Base-by-base conservation (phyloP, 768 basidiomycete species). In the Imleria badia region DNA sequence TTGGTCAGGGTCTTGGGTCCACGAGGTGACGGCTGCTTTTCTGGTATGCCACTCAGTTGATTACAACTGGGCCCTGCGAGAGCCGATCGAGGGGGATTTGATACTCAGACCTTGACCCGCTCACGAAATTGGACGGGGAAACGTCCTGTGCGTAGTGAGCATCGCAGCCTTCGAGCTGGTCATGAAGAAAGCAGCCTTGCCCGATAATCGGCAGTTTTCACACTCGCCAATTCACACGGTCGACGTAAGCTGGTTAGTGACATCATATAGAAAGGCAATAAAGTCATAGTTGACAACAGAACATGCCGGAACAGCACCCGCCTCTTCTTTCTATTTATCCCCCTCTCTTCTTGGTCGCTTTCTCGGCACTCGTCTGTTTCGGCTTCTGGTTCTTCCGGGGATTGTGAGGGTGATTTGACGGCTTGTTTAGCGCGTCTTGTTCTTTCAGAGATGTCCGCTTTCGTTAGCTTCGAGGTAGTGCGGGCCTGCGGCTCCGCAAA, bases 71-170 rank as follows among this genome's bases (percentile, higher is more conserved):
- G 71, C 79, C 76, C 86, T 61, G 80, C 82, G 77, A 82, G 81
- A 75, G 79, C 73, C 83, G 62, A 78, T 82, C 80, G 52, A 77
- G 78, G 79, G 78, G 81, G 82, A 81, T 73, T 81, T 55, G 65
- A 82, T 80, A 71, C 85, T 87, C 86, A 85, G 85, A 87, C 86
- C 85, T 88, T 88, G 77, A 81, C 86, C 87, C 84, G 85, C 84
- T 87, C 83, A 83, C 78, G 71, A 85, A 59, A 52, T 55, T 57
- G 64, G 66, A 72, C 53, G 57, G 19, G 14, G 34, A 53, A 54
- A 14, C 61, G 54, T 75, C 77, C 76, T 76, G 80, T 82, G 61
- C 65, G 84, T 73, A 59, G 73, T 82, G 83, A 86, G 84, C 83
- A 72, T 84, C 78, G 84, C 81, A 78, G 84, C 82, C 77, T 89